A percentile compares a stretch with the other conserved stretches of the same genome.
Conservation (phyloP, 164 flowering plant species). For the Kalanchoe fedtschenkoi region DNA sequence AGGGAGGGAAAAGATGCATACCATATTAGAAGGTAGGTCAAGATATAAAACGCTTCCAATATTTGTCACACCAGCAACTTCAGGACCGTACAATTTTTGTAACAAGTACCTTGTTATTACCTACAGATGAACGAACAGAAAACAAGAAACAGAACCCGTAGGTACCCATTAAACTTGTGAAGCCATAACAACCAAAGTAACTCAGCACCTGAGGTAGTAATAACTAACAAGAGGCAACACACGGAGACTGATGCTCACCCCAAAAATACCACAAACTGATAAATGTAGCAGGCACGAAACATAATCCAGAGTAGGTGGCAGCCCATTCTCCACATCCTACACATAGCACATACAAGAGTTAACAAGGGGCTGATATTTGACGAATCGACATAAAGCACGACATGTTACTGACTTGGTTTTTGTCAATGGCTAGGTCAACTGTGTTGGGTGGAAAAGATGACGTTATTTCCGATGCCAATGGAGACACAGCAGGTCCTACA, state of each 20-base stretch:
- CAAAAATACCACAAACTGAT: slow-evolving; percentile 75
- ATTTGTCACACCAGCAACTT: slow-evolving; percentile 44
- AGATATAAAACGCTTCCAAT: slow-evolving; percentile 48
- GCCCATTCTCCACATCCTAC: slow-evolving; percentile 27
- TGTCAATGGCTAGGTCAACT: slow-evolving; percentile 9
- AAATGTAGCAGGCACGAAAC: slow-evolving; percentile 42
- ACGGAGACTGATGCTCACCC: slow-evolving; percentile 36
- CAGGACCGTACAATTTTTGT: slow-evolving; percentile 76
- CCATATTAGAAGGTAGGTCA: slow-evolving; percentile 96
- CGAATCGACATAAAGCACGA: neutral
- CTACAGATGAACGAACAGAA: slow-evolving; percentile 22
- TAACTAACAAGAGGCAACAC: neutral
- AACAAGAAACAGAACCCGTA: neutral
- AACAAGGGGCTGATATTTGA: neutral
- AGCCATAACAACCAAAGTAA: too few species aligned
- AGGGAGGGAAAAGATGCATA: slow-evolving; percentile 20
- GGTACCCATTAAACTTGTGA: neutral
- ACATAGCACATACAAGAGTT: slow-evolving; percentile 3
- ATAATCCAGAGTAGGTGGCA: slow-evolving; percentile 41
- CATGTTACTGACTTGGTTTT: slow-evolving; percentile 17
- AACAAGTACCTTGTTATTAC: slow-evolving; percentile 59
- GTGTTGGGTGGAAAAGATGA: slow-evolving; percentile 24
- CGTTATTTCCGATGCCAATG: slow-evolving; percentile 13
- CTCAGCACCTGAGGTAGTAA: too few species aligned
- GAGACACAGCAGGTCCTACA: slow-evolving; percentile 8